These are phyloP conservation scores for Oidiodendron maius DNA, from an alignment of 495 filamentous ascomycete genomes.

Conservation along the genomic window DNA sequence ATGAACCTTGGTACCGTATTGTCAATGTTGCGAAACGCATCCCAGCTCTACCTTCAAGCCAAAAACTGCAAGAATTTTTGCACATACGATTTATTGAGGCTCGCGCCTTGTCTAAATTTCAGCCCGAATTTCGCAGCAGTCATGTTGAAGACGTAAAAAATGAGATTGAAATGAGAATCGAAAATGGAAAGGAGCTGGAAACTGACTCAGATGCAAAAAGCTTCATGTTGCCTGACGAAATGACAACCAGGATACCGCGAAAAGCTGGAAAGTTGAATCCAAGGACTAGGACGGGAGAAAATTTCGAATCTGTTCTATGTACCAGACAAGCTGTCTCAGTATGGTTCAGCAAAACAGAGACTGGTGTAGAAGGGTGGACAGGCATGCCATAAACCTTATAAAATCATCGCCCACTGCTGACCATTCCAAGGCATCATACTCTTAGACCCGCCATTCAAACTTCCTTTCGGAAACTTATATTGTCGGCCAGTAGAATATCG, in stretches of 20 bases:
- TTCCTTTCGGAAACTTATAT: background rate
- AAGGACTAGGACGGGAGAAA: background rate
- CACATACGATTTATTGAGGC: conserved; percentile 3
- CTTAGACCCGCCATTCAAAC: conserved; percentile 16
- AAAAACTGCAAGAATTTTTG: conserved; percentile 3
- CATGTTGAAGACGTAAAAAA: background rate
- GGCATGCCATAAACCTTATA: background rate
- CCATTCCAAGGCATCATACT: conserved; percentile 14
- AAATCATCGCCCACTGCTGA: background rate
- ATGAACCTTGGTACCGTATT: conserved; percentile 7
- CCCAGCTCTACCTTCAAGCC: conserved; percentile 4
- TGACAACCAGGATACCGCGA: conserved; percentile 1
- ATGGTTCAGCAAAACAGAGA: background rate
- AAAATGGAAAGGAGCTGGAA: too few relatives aligned
- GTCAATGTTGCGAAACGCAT: conserved; percentile 1
- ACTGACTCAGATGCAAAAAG: conserved; percentile 2
- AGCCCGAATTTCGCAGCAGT: background rate
- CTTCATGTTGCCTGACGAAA: conserved; percentile 4
- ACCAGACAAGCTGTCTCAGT: conserved; percentile 3
- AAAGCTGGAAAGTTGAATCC: conserved; percentile 8
- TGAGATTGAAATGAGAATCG: background rate
- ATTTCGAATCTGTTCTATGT: conserved; percentile 2
- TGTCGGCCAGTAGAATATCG: conserved; percentile 3
- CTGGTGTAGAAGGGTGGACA: background rate
- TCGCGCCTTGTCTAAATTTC: background rate